Conservation (phyloP, 2,329 filamentous ascomycete species). For the Colletotrichum karsti region DNA sequence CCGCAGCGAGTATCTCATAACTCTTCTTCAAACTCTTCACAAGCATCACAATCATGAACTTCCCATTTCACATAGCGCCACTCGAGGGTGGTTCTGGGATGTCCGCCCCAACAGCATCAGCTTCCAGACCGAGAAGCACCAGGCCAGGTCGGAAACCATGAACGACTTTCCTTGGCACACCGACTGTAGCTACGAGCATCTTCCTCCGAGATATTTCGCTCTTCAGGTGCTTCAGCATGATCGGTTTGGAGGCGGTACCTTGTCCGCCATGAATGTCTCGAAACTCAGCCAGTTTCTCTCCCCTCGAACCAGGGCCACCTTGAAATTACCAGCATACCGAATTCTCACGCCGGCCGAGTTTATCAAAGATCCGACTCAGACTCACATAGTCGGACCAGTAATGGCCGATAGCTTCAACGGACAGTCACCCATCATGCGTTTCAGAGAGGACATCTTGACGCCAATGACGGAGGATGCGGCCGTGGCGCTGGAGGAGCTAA, state of each 20-base stretch:
- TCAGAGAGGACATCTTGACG: conserved; percentile 40
- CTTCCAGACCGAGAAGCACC: conserved; percentile 40
- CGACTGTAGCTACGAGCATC: conserved; percentile 51
- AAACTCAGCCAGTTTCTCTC: conserved; percentile 37
- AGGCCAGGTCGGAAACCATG: conserved; percentile 52
- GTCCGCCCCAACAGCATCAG: conserved; percentile 40
- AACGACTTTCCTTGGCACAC: conserved; percentile 53
- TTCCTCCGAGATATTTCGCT: conserved; percentile 47
- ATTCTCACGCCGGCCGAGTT: conserved; percentile 44
- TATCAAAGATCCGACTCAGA: conserved; percentile 35
- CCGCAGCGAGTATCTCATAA: conserved; percentile 42
- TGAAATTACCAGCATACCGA: conserved; percentile 39
- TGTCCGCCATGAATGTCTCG: conserved; percentile 46
- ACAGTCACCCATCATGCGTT: conserved; percentile 35
- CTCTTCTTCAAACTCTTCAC: conserved; percentile 43
- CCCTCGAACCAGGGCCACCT: conserved; percentile 25
- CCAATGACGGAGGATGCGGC: conserved; percentile 35
- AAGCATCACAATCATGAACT: conserved; percentile 42
- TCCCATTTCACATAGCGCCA: conserved; percentile 50
- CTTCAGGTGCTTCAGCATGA: conserved; percentile 52
- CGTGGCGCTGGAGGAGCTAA: conserved; percentile 36
- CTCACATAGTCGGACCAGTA: conserved; percentile 34
- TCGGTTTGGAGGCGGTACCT: conserved; percentile 46
- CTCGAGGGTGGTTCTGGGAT: conserved; percentile 54
- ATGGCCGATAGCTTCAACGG: conserved; percentile 15